Conservation (phyloP, 768 basidiomycete species). For the Tylopilus rubrobrunneus region DNA sequence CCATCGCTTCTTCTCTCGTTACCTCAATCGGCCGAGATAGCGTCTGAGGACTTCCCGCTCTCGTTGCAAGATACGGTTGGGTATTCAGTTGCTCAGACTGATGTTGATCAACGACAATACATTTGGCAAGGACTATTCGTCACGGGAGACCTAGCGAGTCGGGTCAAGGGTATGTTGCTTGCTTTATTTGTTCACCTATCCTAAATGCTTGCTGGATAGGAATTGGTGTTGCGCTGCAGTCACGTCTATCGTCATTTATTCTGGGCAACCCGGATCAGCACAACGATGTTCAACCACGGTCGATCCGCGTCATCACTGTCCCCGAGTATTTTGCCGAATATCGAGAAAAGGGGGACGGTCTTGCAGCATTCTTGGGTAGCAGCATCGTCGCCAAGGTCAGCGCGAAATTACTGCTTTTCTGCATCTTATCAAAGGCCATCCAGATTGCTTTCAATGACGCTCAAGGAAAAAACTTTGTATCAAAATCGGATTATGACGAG, state of each 20-base stretch:
- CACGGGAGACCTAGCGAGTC: slow-evolving; percentile 69
- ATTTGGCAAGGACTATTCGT: slow-evolving; percentile 80
- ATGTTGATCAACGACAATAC: slow-evolving; percentile 62
- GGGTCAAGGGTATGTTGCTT: slow-evolving; percentile 59
- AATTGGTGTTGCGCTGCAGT: slow-evolving; percentile 64
- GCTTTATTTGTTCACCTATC: background rate
- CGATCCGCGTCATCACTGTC: slow-evolving; percentile 57
- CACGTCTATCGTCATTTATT: slow-evolving; percentile 62
- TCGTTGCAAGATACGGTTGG: slow-evolving; percentile 69
- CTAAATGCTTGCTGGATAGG: slow-evolving; percentile 36
- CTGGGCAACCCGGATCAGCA: slow-evolving; percentile 58
- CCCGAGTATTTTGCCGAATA: slow-evolving; percentile 94
- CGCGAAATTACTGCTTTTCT: slow-evolving; percentile 4
- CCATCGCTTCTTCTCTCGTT: slow-evolving; percentile 50
- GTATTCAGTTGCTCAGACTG: slow-evolving; percentile 55
- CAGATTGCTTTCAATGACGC: slow-evolving; percentile 75
- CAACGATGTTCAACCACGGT: slow-evolving; percentile 70
- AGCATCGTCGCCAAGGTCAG: slow-evolving; percentile 82
- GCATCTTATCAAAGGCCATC: background rate
- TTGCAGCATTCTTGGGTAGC: slow-evolving; percentile 76
- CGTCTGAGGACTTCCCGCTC: slow-evolving; percentile 21
- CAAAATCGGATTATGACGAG: slow-evolving; percentile 72
- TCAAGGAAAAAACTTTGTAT: slow-evolving; percentile 64
- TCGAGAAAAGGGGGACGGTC: slow-evolving; percentile 76
- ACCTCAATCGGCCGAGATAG: slow-evolving; percentile 23